Percentiles rank a stretch among this genome's conserved stretches.
Conservation (phyloP, 108 stramenopile species). For the Discostella pseudostelligera region DNA sequence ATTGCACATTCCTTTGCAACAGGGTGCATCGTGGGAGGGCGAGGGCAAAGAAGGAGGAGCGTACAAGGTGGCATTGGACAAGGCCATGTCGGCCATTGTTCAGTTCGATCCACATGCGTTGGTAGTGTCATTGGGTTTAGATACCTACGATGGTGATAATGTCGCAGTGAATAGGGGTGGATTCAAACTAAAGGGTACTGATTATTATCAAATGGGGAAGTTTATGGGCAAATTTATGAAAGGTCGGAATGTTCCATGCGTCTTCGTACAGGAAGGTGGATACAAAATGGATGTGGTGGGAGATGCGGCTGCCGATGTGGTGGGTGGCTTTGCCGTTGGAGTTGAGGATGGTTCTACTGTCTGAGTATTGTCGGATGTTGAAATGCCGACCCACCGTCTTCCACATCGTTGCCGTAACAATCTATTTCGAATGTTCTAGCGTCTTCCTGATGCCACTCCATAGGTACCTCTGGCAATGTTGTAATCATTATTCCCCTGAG, state of each 20-base stretch:
- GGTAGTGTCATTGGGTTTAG: slow-evolving; percentile 75
- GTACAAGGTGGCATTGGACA: slow-evolving; percentile 52
- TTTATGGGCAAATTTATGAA: slow-evolving; percentile 46
- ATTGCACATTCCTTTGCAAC: slow-evolving; percentile 64
- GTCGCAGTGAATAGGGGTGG: slow-evolving; percentile 67
- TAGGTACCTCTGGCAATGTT: too few relatives aligned
- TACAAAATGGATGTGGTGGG: slow-evolving; percentile 77
- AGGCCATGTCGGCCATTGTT: slow-evolving; percentile 48
- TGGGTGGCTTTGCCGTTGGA: slow-evolving; percentile 45
- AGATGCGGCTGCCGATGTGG: slow-evolving; percentile 67
- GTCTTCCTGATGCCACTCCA: too few relatives aligned
- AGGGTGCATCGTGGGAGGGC: slow-evolving; percentile 64
- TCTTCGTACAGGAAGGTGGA: slow-evolving; percentile 82
- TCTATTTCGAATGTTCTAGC: too few relatives aligned
- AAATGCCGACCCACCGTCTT: too few relatives aligned
- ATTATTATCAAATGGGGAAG: slow-evolving; percentile 63
- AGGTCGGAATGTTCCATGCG: slow-evolving; percentile 36
- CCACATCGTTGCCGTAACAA: too few relatives aligned
- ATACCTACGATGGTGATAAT: slow-evolving; percentile 72
- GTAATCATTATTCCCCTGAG: too few relatives aligned
- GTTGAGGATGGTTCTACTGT: neutral
- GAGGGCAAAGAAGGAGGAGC: too few relatives aligned
- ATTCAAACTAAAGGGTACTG: slow-evolving; percentile 54
- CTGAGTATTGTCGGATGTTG: too few relatives aligned
- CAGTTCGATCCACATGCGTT: slow-evolving; percentile 55